Percentiles rank a stretch among this genome's conserved stretches.
phyloP scores from a whole-genome alignment of 345 rosid species.

The Barbarea vulgaris region DNA sequence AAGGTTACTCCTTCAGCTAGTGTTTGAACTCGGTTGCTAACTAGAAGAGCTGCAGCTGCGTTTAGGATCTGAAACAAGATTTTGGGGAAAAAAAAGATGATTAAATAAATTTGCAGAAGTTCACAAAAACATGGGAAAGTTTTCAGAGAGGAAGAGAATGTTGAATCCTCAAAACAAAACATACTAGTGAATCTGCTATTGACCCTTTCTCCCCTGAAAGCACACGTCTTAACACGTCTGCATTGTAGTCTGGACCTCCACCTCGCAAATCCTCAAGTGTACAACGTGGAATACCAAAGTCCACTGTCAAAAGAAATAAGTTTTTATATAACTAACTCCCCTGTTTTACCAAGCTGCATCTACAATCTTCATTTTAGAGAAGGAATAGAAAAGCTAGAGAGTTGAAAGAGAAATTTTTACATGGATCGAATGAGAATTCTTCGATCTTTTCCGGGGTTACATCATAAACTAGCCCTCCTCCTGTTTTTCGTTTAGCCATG shows the following conservation, averaged over 20 bases:
- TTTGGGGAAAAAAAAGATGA: background rate
- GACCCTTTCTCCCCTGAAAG: conserved; percentile 80
- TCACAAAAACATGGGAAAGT: background rate
- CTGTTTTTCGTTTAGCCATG: conserved; percentile 41
- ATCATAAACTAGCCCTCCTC: conserved; percentile 74
- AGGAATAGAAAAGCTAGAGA: background rate
- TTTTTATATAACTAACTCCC: background rate
- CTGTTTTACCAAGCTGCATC: conserved; percentile 1
- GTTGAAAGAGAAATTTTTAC: conserved; percentile 47
- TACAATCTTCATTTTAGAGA: background rate
- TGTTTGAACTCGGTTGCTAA: conserved; percentile 56
- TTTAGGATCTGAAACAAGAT: conserved; percentile 63
- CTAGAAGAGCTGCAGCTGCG: conserved; percentile 91
- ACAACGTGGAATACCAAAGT: conserved; percentile 89
- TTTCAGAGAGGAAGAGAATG: background rate
- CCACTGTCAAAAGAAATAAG: conserved; percentile 55
- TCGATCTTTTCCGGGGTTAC: conserved; percentile 69
- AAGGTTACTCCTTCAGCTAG: conserved; percentile 69
- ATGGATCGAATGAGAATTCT: conserved; percentile 82
- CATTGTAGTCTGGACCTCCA: conserved; percentile 79
- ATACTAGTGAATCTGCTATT: conserved; percentile 83
- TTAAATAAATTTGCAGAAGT: background rate
- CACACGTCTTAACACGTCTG: conserved; percentile 62
- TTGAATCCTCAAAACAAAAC: conserved; percentile 30
- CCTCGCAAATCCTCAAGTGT: conserved; percentile 74